Percentiles rank a stretch among this genome's conserved stretches.
phyloP scores from a whole-genome alignment of 208 protist species.

The Acanthamoeba royreba region DNA sequence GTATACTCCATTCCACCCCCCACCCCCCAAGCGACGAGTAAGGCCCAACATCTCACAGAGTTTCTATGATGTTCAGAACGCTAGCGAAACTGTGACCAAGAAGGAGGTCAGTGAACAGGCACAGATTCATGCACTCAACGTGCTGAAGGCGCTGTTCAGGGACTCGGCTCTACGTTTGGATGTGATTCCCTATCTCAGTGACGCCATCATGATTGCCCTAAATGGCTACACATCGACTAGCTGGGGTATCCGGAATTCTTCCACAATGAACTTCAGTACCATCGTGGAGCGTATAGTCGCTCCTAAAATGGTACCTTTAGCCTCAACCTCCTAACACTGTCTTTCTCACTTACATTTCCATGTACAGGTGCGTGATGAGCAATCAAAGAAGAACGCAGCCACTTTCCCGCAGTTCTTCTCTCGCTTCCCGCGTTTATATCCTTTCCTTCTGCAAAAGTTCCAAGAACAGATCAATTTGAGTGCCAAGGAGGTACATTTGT shows the following conservation, averaged over 20 bases:
- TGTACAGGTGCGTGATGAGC: not conserved
- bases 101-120: not conserved
- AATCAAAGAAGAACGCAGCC: not conserved
- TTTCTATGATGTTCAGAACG: too few species aligned
- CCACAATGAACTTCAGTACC: constrained; percentile 8
- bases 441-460: not conserved
- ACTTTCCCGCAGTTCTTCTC: constrained; percentile 29
- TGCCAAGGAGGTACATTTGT: not conserved
- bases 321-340: not conserved
- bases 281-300: not conserved
- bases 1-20: too few species aligned
- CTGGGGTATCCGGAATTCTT: constrained; percentile 9
- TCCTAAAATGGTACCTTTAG: not conserved
- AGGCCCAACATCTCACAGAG: too few species aligned
- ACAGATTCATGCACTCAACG: not conserved
- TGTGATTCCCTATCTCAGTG: constrained; percentile 8
- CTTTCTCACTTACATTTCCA: not conserved
- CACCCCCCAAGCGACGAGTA: too few species aligned
- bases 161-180: not conserved
- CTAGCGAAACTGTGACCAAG: not conserved
- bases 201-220: not conserved
- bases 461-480: not conserved
- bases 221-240: not conserved
- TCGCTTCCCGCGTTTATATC: not conserved
- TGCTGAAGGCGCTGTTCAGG: not conserved